Percentiles rank a stretch among this genome's conserved stretches.
Conservation (phyloP, 2,329 filamentous ascomycete species). For the Bipolaris cookei region DNA sequence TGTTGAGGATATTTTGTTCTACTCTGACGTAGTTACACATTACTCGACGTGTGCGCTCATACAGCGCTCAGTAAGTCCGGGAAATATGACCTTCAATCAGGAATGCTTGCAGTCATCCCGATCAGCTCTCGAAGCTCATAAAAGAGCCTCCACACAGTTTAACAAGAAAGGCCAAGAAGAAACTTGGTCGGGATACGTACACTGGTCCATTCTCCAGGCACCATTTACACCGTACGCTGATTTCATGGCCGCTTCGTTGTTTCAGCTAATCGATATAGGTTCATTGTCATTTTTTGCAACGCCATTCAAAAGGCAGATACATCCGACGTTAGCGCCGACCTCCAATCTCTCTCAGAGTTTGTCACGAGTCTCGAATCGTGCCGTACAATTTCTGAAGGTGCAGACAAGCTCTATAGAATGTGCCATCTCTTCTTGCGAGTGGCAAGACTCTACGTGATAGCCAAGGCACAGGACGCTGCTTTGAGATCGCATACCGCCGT, state of each 20-base stretch:
- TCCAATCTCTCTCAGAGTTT: conserved; percentile 63
- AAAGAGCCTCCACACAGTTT: conserved; percentile 37
- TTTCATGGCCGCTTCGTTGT: neutral
- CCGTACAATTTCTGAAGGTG: conserved; percentile 62
- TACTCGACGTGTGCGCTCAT: conserved; percentile 44
- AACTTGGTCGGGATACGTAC: conserved; percentile 45
- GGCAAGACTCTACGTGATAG: conserved; percentile 66
- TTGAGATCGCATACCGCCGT: conserved; percentile 8
- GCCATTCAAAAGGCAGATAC: conserved; percentile 59
- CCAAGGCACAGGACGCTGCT: conserved; percentile 57
- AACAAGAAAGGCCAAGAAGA: conserved; percentile 43
- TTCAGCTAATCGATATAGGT: conserved; percentile 25
- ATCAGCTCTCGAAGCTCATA: conserved; percentile 41
- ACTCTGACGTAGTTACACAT: conserved; percentile 42
- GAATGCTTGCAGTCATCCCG: conserved; percentile 43
- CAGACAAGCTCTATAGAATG: conserved; percentile 66
- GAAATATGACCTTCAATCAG: conserved; percentile 39
- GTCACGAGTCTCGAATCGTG: conserved; percentile 61
- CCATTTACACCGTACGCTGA: conserved; percentile 54
- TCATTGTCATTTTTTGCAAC: conserved; percentile 58
- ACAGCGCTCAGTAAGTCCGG: conserved; percentile 41
- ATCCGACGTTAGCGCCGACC: conserved; percentile 62
- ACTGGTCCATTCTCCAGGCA: conserved; percentile 43
- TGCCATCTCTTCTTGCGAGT: conserved; percentile 68
- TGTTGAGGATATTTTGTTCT: conserved; percentile 43